Conservation (phyloP, 169 alveolate species). For the Plasmodium inui region DNA sequence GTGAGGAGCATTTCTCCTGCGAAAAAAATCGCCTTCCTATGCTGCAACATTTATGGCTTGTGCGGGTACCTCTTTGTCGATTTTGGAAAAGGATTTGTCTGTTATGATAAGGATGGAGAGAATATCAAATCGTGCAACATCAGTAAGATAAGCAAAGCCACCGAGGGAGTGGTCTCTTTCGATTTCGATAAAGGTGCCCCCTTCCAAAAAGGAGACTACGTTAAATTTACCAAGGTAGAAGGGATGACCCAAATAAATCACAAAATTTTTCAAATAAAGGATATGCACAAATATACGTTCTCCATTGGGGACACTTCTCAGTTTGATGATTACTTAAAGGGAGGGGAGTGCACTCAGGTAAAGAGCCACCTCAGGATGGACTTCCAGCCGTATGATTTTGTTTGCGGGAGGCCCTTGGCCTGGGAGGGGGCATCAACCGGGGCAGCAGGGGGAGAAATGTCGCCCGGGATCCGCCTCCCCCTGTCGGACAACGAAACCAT, state of each 20-base stretch:
- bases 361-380: slow-evolving; percentile 29
- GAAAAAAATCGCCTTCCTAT: slow-evolving; percentile 89
- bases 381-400: slow-evolving; percentile 51
- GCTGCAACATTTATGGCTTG: slow-evolving; percentile 91
- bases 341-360: slow-evolving; percentile 32
- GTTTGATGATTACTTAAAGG: slow-evolving; percentile 79
- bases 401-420: neutral
- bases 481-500: neutral
- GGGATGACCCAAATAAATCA: slow-evolving; percentile 97
- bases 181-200: slow-evolving; percentile 66
- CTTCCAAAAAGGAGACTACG: slow-evolving; percentile 96
- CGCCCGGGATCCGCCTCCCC: neutral
- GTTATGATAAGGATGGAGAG: slow-evolving; percentile 91
- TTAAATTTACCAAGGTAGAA: slow-evolving; percentile 95
- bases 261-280: slow-evolving; percentile 91
- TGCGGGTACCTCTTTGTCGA: slow-evolving; percentile 97
- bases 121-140: slow-evolving; percentile 89
- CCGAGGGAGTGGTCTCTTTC: slow-evolving; percentile 43
- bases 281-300: slow-evolving; percentile 91
- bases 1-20: slow-evolving; percentile 78
- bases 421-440: neutral
- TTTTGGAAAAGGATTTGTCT: slow-evolving; percentile 92
- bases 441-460: too few relatives aligned
- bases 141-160: slow-evolving; percentile 85
- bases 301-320: slow-evolving; percentile 92